A percentile compares a stretch with the other conserved stretches of the same genome.
phyloP scores from a whole-genome alignment of 257 asterid genomes.

The Solanum sejunctum region DNA sequence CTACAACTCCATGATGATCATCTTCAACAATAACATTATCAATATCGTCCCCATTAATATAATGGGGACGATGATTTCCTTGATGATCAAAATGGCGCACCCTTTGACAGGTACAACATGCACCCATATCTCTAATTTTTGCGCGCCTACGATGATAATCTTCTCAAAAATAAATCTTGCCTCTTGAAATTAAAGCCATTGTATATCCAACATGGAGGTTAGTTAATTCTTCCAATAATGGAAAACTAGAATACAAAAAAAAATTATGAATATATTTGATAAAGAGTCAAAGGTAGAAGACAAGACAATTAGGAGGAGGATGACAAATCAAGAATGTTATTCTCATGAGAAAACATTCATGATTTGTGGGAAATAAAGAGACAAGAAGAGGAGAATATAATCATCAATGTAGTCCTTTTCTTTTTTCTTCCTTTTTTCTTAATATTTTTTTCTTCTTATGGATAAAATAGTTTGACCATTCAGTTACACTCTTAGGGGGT shows the following conservation, averaged over 20 bases:
- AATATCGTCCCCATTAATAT: background rate
- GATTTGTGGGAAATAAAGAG: slow-evolving; percentile 5
- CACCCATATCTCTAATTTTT: slow-evolving; percentile 44
- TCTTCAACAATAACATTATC: slow-evolving; percentile 2
- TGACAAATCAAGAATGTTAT: slow-evolving; percentile 5
- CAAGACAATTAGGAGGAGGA: background rate
- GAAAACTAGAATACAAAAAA: background rate
- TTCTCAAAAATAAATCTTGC: background rate
- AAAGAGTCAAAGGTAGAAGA: background rate
- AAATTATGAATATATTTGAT: no score
- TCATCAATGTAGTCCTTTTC: background rate
- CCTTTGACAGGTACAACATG: slow-evolving; percentile 69
- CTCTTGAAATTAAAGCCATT: background rate
- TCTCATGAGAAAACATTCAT: slow-evolving; percentile 9
- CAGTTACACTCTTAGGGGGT: background rate
- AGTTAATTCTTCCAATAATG: background rate
- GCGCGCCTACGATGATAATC: background rate
- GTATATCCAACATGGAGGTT: background rate
- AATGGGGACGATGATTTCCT: slow-evolving; percentile 14
- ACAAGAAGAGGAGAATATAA: background rate
- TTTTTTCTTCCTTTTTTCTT: background rate
- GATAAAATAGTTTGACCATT: background rate
- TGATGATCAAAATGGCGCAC: slow-evolving; percentile 17
- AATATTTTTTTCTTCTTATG: background rate
- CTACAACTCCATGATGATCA: slow-evolving; percentile 20